Evolutionary conservation across 208 protist genomes (phyloP).

Genomic region (Herpetomonas muscarum): DNA sequence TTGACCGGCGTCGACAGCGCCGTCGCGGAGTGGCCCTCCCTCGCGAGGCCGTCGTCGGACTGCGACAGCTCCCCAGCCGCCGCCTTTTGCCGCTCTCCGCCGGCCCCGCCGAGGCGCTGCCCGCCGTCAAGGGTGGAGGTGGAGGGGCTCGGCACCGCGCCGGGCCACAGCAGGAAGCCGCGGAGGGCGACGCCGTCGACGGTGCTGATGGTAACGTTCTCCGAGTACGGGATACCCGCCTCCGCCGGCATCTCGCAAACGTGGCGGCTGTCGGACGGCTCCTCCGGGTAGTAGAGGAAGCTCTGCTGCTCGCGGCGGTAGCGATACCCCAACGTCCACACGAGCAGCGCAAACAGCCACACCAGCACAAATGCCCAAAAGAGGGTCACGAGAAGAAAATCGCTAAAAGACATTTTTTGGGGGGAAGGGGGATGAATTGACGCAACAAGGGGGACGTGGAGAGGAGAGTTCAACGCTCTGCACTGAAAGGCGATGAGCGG

Average conservation of each 20-base stretch:
- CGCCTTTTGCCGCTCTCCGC: neutral
- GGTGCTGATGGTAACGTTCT: conserved; percentile 59
- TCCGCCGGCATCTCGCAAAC: conserved; percentile 56
- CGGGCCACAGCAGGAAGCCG: conserved; percentile 76
- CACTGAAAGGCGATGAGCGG: too few species aligned
- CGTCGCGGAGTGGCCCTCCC: too few species aligned
- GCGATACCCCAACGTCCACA: conserved; percentile 22
- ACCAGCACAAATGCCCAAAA: conserved; percentile 14
- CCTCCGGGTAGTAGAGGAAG: conserved; percentile 68
- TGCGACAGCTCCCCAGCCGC: neutral
- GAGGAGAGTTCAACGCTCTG: neutral
- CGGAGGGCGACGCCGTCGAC: conserved; percentile 59
- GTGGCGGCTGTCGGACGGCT: conserved; percentile 47
- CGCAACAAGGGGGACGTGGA: neutral
- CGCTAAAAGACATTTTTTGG: conserved; percentile 10
- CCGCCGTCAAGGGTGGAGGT: conserved; percentile 1
- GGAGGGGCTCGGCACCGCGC: conserved; percentile 8
- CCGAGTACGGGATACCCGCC: conserved; percentile 44
- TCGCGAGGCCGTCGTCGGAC: neutral
- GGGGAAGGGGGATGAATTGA: neutral
- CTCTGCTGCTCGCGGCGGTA: conserved; percentile 40
- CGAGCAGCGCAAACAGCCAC: conserved; percentile 11
- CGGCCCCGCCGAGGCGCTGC: neutral
- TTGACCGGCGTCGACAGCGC: neutral
- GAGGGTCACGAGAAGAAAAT: conserved; percentile 8